Percentiles rank a stretch among this genome's conserved stretches.
These are phyloP conservation scores for Taphrina deformans DNA, from an alignment of 1,139 yeast genomes.

Conservation along the genomic window DNA sequence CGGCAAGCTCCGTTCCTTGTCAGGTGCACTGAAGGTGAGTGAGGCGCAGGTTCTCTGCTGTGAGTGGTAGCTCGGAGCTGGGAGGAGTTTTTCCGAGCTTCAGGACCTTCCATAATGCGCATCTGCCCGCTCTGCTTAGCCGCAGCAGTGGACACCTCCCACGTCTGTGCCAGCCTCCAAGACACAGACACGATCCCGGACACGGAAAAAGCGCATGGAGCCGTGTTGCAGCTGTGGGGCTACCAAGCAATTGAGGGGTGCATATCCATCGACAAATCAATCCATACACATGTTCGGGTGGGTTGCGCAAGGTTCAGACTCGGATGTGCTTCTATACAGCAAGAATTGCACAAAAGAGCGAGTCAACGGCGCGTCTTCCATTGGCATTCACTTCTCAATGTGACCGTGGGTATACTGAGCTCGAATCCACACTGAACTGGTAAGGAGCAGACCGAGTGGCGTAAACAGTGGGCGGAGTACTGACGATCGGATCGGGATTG, in stretches of 20 bases:
- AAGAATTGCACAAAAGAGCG: too few relatives aligned
- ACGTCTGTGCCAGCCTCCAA: background rate
- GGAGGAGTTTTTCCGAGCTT: slow-evolving; percentile 6
- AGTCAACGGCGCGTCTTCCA: too few relatives aligned
- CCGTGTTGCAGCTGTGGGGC: background rate
- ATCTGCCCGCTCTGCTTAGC: background rate
- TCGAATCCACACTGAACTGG: too few relatives aligned
- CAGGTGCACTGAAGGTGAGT: background rate
- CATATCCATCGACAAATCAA: too few relatives aligned
- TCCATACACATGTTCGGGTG: too few relatives aligned
- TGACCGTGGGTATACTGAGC: too few relatives aligned
- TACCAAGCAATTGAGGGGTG: background rate
- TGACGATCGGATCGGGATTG: background rate
- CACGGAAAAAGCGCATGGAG: background rate
- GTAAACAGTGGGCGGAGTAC: background rate
- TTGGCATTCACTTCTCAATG: too few relatives aligned
- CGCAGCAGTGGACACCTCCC: background rate
- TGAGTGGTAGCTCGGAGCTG: background rate
- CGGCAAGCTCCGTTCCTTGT: background rate
- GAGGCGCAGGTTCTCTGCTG: background rate
- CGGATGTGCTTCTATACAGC: too few relatives aligned
- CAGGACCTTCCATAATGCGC: background rate
- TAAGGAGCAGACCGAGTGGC: too few relatives aligned
- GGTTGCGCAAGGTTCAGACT: too few relatives aligned
- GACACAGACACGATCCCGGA: background rate